Conservation (phyloP, 2,329 filamentous ascomycete species). For the Fusarium luffae region DNA sequence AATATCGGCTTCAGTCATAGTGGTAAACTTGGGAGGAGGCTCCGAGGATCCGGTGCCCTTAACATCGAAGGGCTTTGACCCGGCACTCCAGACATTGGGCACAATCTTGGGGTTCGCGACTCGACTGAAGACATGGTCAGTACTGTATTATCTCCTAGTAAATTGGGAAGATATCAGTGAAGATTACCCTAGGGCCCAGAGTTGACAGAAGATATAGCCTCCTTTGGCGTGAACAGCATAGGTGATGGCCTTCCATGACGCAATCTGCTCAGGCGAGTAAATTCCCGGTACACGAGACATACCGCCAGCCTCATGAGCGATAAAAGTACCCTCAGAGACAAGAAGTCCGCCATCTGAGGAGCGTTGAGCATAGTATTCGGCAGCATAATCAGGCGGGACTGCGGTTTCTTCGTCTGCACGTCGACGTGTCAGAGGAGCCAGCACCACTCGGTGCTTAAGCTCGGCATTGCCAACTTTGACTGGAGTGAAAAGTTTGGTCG, state of each 20-base stretch:
- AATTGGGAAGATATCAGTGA: slow-evolving; percentile 54
- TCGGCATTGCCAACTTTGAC: slow-evolving; percentile 52
- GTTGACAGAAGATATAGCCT: slow-evolving; percentile 69
- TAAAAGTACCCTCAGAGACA: slow-evolving; percentile 60
- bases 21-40: slow-evolving; percentile 51
- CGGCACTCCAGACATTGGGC: slow-evolving; percentile 32
- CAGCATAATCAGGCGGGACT: slow-evolving; percentile 46
- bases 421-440: slow-evolving; percentile 69
- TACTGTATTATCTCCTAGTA: neutral
- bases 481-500: slow-evolving; percentile 56
- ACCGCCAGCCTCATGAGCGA: slow-evolving; percentile 49
- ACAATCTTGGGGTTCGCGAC: slow-evolving; percentile 37
- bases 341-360: slow-evolving; percentile 57
- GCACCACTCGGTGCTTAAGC: slow-evolving; percentile 59
- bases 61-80: slow-evolving; percentile 24
- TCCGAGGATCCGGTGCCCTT: slow-evolving; percentile 17
- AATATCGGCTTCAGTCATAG: slow-evolving; percentile 73
- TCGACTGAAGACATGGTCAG: slow-evolving; percentile 27
- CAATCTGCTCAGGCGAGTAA: slow-evolving; percentile 65
- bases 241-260: slow-evolving; percentile 69
- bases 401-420: slow-evolving; percentile 55
- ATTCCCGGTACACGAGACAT: slow-evolving; percentile 58
- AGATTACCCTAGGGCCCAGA: slow-evolving; percentile 71
- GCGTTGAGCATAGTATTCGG: slow-evolving; percentile 61
- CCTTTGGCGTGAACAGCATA: slow-evolving; percentile 72